phyloP scores from a whole-genome alignment of 768 basidiomycete genomes.

The Russula vinacea region DNA sequence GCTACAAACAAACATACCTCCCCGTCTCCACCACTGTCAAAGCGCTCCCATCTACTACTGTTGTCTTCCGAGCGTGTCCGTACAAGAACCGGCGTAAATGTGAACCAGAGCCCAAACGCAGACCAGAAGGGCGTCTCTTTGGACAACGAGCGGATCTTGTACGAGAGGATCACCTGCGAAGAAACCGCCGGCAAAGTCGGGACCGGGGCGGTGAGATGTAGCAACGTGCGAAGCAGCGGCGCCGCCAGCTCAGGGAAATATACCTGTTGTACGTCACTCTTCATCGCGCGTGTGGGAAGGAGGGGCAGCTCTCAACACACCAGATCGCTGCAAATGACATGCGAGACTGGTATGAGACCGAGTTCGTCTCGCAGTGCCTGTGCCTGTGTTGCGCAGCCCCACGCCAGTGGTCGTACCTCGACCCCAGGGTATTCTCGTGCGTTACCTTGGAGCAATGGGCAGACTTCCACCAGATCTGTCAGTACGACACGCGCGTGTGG shows the following conservation, averaged over 20 bases:
- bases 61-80: slow-evolving; percentile 23
- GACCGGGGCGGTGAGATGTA: slow-evolving; percentile 54
- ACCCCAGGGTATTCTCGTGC: slow-evolving; percentile 32
- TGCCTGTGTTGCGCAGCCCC: slow-evolving; percentile 58
- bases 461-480: slow-evolving; percentile 79
- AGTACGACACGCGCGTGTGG: slow-evolving; percentile 41
- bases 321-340: slow-evolving; percentile 81
- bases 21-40: slow-evolving; percentile 29
- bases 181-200: neutral
- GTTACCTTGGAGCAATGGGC: slow-evolving; percentile 48
- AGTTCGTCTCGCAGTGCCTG: slow-evolving; percentile 43
- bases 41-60: slow-evolving; percentile 31
- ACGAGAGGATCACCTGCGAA: slow-evolving; percentile 59
- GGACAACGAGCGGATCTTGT: slow-evolving; percentile 67
- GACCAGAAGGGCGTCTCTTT: slow-evolving; percentile 78
- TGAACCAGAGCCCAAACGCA: slow-evolving; percentile 77
- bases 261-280: slow-evolving; percentile 47
- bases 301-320: slow-evolving; percentile 48
- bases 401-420: slow-evolving; percentile 58
- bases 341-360: slow-evolving; percentile 43
- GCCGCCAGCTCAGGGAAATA: slow-evolving; percentile 84
- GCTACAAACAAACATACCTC: slow-evolving; percentile 61
- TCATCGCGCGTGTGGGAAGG: neutral
- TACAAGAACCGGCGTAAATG: slow-evolving; percentile 53
- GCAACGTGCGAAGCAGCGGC: slow-evolving; percentile 68